Percentiles rank a stretch among this genome's conserved stretches.
These are phyloP conservation scores for Sugiyamaella sp. DNA, from an alignment of 1,139 yeast species.

Conservation along the genomic window DNA sequence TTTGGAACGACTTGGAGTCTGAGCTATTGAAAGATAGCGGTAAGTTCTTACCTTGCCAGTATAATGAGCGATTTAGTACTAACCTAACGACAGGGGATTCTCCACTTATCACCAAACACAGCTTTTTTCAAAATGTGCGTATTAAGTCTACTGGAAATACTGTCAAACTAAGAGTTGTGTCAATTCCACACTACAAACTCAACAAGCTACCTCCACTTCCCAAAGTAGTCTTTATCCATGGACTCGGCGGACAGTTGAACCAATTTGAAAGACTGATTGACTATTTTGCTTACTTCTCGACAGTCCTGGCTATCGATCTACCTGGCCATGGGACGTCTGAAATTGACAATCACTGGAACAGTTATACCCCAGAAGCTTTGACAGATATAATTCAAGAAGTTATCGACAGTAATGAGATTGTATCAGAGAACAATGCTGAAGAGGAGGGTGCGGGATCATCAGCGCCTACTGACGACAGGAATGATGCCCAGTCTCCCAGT, in stretches of 20 bases:
- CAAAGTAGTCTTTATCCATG: constrained; percentile 64
- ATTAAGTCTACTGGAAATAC: constrained; percentile 12
- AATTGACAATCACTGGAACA: constrained; percentile 38
- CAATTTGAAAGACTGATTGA: constrained; percentile 72
- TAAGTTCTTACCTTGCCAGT: constrained; percentile 17
- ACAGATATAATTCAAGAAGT: constrained; percentile 48
- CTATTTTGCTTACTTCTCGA: constrained; percentile 65
- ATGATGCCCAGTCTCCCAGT: not conserved
- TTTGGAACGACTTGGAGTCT: constrained; percentile 35
- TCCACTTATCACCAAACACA: constrained; percentile 30
- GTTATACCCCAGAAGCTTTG: constrained; percentile 53
- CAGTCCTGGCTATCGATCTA: constrained; percentile 63
- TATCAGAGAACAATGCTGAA: not conserved
- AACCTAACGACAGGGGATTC: constrained; percentile 29
- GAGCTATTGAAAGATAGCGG: constrained; percentile 32
- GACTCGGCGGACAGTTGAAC: constrained; percentile 76
- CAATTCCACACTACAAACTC: constrained; percentile 40
- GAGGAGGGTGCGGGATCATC: not conserved
- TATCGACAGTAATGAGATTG: constrained; percentile 27
- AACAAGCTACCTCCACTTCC: constrained; percentile 51
- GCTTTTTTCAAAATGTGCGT: constrained; percentile 16
- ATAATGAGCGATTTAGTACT: not conserved
- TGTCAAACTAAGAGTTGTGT: constrained; percentile 35
- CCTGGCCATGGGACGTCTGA: constrained; percentile 71
- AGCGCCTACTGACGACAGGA: not conserved